A percentile compares a stretch with the other conserved stretches of the same genome.
phyloP scores from a whole-genome alignment of 2,329 filamentous ascomycete genomes.

The Phialophora verrucosa region DNA sequence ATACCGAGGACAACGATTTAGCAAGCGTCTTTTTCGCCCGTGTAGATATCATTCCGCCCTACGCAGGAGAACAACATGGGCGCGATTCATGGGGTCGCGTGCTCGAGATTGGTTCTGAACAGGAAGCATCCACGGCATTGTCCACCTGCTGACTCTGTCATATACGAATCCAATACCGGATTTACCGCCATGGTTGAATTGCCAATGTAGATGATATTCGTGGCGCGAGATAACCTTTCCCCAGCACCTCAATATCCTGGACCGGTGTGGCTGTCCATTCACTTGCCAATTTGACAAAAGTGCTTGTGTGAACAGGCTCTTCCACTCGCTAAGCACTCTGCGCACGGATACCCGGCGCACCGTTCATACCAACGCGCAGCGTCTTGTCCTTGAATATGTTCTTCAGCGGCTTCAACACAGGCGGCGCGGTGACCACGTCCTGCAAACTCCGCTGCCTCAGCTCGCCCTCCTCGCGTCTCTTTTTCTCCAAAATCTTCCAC shows the following conservation, averaged over 20 bases:
- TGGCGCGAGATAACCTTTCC: no score
- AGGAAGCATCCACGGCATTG: background rate
- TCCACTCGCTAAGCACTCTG: background rate
- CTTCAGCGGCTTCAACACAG: conserved; percentile 64
- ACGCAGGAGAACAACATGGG: background rate
- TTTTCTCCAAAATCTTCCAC: conserved; percentile 75
- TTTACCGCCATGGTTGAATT: no score
- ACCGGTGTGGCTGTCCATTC: no score
- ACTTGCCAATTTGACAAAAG: no score
- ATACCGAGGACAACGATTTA: background rate
- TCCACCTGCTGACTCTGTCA: no score
- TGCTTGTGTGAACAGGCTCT: no score
- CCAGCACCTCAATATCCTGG: no score
- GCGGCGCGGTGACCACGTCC: conserved; percentile 68
- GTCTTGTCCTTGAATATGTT: conserved; percentile 37
- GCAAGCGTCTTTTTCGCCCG: background rate
- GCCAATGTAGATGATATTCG: no score
- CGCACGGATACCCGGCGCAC: background rate
- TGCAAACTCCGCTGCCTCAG: conserved; percentile 46
- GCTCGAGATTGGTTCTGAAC: background rate
- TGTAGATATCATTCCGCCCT: background rate
- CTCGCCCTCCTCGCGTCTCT: conserved; percentile 60
- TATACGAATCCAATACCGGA: no score
- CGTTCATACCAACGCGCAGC: no score
- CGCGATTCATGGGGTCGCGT: background rate